Evolutionary conservation across 441 rosid genomes (phyloP), one percentile per base, ranked within the genome.

Genomic region (Capsella rubella): DNA sequence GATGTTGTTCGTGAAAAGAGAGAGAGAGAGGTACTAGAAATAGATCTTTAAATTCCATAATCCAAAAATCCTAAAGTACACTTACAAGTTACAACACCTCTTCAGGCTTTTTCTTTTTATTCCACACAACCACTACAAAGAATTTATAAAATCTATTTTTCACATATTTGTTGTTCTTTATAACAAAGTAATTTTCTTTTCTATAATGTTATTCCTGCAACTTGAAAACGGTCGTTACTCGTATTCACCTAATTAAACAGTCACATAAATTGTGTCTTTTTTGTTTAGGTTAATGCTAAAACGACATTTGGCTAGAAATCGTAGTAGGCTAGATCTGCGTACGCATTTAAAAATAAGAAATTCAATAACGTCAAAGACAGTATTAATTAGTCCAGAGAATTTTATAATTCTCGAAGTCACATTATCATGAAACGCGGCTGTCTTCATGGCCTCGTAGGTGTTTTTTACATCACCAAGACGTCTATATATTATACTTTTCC

Each of bases 1-100:
- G 39, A 74, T 66, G 54, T 49, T 66, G 78, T 67, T 74, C 50
- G 78, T 74, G 67, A 50, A 40, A 74, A 74, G 64, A 65, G 42
- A 64, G 76, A 73, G 63, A 21, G 25, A 65, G 51, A 65, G 77
- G 58, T 32, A 56, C 66, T 49, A 49, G 10, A 49, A 50, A 15
- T 47, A 6, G 8, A 0, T 21, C 40, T 46, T 16, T 40, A 66
- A 18, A 16, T 57, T 65, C 50, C 59, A 28, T 28, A 65, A 57
- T 66, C 52, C 77, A 65, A 12, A 51, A 64, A 15, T 21, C 12
- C 32, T 47, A 40, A 15, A 8, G 21, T 37, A 52, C 40, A 69
- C 55, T 45, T 32, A 5, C 45, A 68, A 52, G 61, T 37, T 8
- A 56, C 61, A 56, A 9, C 56, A 47, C 50, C n/a, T 11, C 5